These are phyloP conservation scores for Fusarium sp. DNA, from an alignment of 2,329 filamentous ascomycete species.

Conservation along the genomic window DNA sequence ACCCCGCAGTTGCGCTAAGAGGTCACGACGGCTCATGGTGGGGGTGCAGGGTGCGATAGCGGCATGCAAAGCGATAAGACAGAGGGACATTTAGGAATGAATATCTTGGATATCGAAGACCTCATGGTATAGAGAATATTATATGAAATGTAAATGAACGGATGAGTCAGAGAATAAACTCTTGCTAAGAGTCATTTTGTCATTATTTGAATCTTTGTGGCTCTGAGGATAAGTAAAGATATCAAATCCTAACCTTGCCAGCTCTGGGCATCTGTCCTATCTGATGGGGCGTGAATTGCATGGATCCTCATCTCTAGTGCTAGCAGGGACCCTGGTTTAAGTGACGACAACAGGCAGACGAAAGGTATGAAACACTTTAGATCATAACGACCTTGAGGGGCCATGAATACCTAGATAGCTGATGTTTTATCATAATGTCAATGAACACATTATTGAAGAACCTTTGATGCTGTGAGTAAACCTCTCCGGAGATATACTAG, in stretches of 20 bases:
- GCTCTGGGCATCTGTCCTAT: slow-evolving; percentile 19
- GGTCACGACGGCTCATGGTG: slow-evolving; percentile 40
- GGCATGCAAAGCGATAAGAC: slow-evolving; percentile 38
- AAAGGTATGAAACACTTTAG: slow-evolving; percentile 35
- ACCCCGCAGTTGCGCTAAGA: slow-evolving; percentile 41
- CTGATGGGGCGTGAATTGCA: slow-evolving; percentile 35
- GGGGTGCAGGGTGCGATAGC: slow-evolving; percentile 37
- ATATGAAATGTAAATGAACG: not conserved
- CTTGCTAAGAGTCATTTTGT: not conserved
- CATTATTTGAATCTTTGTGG: not conserved
- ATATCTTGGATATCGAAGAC: not conserved
- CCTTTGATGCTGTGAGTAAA: not conserved
- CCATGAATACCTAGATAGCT: not conserved
- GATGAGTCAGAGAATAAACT: not conserved
- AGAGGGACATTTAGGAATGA: not conserved
- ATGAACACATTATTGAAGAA: not conserved
- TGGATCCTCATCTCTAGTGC: slow-evolving; percentile 25
- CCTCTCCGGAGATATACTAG: not conserved
- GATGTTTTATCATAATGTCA: not conserved
- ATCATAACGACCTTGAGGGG: slow-evolving; percentile 14
- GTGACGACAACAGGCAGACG: slow-evolving; percentile 32
- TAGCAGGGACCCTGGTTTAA: slow-evolving; percentile 39
- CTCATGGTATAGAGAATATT: not conserved
- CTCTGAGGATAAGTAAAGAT: not conserved
- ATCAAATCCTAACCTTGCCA: not conserved